A percentile compares a stretch with the other conserved stretches of the same genome.
Conservation (phyloP, 164 flowering plant species). For the Tinospora cordifolia region DNA sequence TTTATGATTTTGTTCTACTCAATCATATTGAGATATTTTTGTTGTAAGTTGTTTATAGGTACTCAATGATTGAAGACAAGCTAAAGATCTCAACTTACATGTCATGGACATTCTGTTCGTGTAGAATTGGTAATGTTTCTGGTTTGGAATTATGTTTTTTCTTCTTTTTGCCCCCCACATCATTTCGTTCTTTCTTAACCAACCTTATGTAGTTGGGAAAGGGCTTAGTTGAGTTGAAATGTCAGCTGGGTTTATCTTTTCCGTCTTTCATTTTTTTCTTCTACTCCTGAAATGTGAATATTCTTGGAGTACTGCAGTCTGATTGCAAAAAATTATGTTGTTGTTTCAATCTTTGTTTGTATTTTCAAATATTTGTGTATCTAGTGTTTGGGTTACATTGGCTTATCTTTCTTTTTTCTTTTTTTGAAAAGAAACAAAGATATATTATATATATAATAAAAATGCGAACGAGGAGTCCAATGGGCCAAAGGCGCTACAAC, state of each 20-base stretch:
- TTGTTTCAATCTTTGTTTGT: neutral
- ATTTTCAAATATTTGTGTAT: neutral
- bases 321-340: neutral
- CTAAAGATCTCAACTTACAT: conserved; percentile 64
- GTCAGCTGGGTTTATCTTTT: too few relatives aligned
- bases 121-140: conserved; percentile 44
- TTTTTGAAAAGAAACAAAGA: too few relatives aligned
- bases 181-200: too few relatives aligned
- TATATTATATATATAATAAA: too few relatives aligned
- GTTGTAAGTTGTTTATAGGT: conserved; percentile 41
- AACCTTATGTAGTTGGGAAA: too few relatives aligned
- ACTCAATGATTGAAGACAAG: conserved; percentile 71
- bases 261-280: neutral
- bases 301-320: neutral
- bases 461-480: too few relatives aligned
- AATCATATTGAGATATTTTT: conserved; percentile 3
- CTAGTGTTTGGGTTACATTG: neutral
- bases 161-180: too few relatives aligned
- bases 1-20: conserved; percentile 6
- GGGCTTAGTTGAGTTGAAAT: too few relatives aligned
- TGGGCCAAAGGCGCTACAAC: too few relatives aligned
- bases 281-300: neutral
- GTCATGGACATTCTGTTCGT: conserved; percentile 92
- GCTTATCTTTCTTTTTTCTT: neutral
- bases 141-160: neutral